Percentiles rank a stretch among this genome's conserved stretches.
Conservation (phyloP, 2,329 filamentous ascomycete genomes). For the Pestalotiopsis sp. region DNA sequence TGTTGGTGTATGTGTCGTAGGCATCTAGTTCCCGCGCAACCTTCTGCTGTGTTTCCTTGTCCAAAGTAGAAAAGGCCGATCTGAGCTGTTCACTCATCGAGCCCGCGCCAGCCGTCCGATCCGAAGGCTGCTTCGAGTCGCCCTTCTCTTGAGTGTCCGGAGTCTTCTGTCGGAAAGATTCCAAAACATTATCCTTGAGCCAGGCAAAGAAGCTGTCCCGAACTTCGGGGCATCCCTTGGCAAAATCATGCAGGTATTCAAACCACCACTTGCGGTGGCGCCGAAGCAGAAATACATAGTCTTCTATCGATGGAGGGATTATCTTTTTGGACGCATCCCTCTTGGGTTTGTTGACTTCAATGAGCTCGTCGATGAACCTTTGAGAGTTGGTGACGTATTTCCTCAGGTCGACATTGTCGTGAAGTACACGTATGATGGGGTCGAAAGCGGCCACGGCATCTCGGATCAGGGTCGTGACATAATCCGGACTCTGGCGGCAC, state of each 20-base stretch:
- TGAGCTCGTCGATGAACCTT: constrained; percentile 70
- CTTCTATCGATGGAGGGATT: constrained; percentile 64
- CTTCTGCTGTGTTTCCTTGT: constrained; percentile 43
- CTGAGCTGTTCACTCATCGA: constrained; percentile 43
- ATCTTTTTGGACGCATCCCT: constrained; percentile 33
- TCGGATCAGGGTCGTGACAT: constrained; percentile 69
- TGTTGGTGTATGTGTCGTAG: constrained; percentile 62
- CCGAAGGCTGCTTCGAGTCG: not conserved
- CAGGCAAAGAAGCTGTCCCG: constrained; percentile 63
- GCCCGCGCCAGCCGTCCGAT: constrained; percentile 21
- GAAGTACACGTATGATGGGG: constrained; percentile 72
- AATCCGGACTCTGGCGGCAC: constrained; percentile 71
- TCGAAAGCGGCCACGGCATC: constrained; percentile 71
- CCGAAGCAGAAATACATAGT: constrained; percentile 69
- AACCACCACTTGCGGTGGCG: constrained; percentile 67
- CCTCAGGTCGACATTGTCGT: constrained; percentile 71
- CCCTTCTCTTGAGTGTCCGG: no score
- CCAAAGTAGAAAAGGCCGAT: constrained; percentile 48
- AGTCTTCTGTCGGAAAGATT: constrained; percentile 47
- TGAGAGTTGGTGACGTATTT: constrained; percentile 70
- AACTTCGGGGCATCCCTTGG: constrained; percentile 68
- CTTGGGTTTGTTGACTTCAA: constrained; percentile 58
- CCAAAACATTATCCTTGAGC: constrained; percentile 57
- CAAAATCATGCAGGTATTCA: constrained; percentile 71
- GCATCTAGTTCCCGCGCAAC: constrained; percentile 58